These are phyloP conservation scores for Heteromeles arbutifolia DNA, from an alignment of 306 rosid species.

Conservation along the genomic window DNA sequence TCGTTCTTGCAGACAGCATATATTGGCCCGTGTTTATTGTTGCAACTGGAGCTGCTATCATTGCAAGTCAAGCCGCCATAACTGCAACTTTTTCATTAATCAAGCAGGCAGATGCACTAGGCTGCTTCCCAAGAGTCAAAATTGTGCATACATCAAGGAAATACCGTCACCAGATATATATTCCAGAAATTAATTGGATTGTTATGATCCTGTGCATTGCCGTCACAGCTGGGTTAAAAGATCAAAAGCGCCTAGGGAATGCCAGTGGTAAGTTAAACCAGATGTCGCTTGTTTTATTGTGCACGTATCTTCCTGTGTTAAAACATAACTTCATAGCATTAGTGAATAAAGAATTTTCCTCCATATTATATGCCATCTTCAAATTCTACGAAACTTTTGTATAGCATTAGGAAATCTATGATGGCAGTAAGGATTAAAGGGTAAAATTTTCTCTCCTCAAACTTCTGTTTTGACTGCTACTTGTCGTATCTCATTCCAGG, in stretches of 20 bases:
- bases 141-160: constrained; percentile 83
- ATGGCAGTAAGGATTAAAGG: neutral
- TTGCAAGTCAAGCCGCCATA: constrained; percentile 93
- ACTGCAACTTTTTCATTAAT: constrained; percentile 83
- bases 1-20: constrained; percentile 49
- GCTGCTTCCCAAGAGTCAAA: constrained; percentile 96
- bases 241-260: constrained; percentile 91
- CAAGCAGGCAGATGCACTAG: constrained; percentile 92
- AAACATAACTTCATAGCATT: neutral
- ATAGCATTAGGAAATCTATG: neutral
- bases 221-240: constrained; percentile 86
- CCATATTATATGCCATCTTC: neutral
- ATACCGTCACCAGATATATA: constrained; percentile 77
- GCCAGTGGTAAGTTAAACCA: constrained; percentile 61
- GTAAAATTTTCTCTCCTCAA: neutral
- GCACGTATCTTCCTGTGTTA: neutral
- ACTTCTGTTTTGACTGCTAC: neutral
- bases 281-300: neutral
- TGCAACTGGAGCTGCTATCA: constrained; percentile 93
- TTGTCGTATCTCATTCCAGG: neutral
- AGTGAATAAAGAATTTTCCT: neutral
- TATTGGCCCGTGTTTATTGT: constrained; percentile 94
- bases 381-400: neutral
- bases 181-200: constrained; percentile 93
- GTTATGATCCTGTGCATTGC: constrained; percentile 94